Conservation (phyloP, 2,329 filamentous ascomycete species). For the Rachicladosporium sp. region DNA sequence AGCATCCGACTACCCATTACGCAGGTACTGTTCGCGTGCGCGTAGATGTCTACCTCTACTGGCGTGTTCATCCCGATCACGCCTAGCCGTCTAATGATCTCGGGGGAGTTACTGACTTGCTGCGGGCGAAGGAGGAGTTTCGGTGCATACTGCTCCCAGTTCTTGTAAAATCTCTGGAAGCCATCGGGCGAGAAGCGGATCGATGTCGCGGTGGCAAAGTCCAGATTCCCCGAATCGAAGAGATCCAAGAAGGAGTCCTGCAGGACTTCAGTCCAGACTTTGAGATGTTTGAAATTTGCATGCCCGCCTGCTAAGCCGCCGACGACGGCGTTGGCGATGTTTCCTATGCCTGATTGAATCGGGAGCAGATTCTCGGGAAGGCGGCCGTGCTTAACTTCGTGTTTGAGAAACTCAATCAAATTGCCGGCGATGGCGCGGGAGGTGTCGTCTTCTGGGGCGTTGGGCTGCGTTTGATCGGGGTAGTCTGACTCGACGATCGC, state of each 20-base stretch:
- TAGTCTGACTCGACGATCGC: constrained; percentile 78
- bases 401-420: constrained; percentile 74
- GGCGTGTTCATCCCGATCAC: constrained; percentile 94
- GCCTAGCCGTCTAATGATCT: constrained; percentile 77
- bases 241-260: constrained; percentile 90
- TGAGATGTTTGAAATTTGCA: constrained; percentile 75
- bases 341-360: constrained; percentile 79
- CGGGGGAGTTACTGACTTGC: constrained; percentile 76
- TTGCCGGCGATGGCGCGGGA: constrained; percentile 64
- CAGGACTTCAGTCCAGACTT: constrained; percentile 87
- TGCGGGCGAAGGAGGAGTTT: constrained; percentile 82
- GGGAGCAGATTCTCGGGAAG: constrained; percentile 67
- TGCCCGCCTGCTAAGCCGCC: constrained; percentile 61
- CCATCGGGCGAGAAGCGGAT: constrained; percentile 85
- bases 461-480: constrained; percentile 62
- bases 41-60: constrained; percentile 89
- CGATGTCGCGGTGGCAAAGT: constrained; percentile 81
- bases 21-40: constrained; percentile 81
- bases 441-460: constrained; percentile 60
- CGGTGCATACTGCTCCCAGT: constrained; percentile 66
- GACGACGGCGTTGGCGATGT: constrained; percentile 86
- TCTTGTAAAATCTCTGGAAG: constrained; percentile 81
- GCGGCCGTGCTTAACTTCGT: constrained; percentile 68
- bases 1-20: constrained; percentile 83
- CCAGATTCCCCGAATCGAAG: constrained; percentile 75